phyloP scores from a whole-genome alignment of 2,329 filamentous ascomycete genomes.

The Fusarium sambucinum region DNA sequence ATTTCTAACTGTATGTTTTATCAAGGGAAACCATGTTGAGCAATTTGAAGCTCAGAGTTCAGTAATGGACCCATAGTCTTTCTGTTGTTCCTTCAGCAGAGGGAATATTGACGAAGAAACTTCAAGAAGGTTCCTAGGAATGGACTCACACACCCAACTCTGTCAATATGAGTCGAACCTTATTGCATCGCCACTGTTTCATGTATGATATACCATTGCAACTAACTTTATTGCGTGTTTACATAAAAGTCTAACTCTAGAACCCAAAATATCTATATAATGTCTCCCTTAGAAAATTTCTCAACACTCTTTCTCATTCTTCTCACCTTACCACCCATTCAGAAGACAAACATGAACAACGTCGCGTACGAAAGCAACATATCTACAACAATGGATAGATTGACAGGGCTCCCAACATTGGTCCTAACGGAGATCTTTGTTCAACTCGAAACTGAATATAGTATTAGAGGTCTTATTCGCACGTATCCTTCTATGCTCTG shows the following conservation, averaged over 20 bases:
- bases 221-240: not conserved
- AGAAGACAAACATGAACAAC: fast-evolving
- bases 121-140: no score
- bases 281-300: no score
- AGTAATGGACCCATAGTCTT: no score
- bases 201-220: no score
- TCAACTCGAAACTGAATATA: not conserved
- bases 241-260: not conserved
- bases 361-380: not conserved
- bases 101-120: no score
- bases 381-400: not conserved
- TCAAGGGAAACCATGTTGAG: no score
- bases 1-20: no score
- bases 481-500: not conserved
- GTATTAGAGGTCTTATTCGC: not conserved
- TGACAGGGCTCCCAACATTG: not conserved
- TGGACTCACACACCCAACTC: no score
- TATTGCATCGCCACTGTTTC: no score
- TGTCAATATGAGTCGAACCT: no score
- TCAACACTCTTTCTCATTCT: not conserved
- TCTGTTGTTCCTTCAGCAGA: no score
- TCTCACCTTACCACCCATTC: not conserved
- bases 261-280: not conserved
- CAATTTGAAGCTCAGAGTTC: no score
- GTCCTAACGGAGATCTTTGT: not conserved